A percentile compares a stretch with the other conserved stretches of the same genome.
phyloP scores from a whole-genome alignment of 73 alveolate species.

The Loxodes magnus region DNA sequence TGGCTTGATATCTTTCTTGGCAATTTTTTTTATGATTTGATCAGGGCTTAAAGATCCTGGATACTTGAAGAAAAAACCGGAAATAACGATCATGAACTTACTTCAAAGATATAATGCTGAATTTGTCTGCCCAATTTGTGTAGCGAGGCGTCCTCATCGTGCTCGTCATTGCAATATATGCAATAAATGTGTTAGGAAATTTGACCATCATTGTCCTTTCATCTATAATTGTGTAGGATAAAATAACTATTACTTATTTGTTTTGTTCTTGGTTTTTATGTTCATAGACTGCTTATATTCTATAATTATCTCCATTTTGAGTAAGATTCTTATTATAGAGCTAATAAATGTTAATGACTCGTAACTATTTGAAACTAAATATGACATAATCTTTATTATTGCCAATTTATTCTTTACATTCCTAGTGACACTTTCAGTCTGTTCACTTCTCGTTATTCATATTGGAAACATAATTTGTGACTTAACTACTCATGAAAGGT shows the following conservation, averaged over 20 bases:
- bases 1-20: background rate
- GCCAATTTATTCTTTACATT: conserved; percentile 2
- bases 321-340: no score
- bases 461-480: background rate
- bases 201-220: conserved; percentile 88
- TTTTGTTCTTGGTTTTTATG: conserved; percentile 13
- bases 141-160: conserved; percentile 40
- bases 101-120: conserved; percentile 22
- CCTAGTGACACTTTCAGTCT: conserved; percentile 5
- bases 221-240: conserved; percentile 78
- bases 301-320: background rate
- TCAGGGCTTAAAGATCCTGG: conserved; percentile 42
- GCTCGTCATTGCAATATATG: conserved; percentile 68
- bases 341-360: background rate
- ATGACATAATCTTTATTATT: background rate
- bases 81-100: conserved; percentile 19
- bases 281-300: conserved; percentile 6
- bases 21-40: conserved; percentile 14
- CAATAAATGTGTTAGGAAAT: conserved; percentile 62
- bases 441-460: conserved; percentile 12
- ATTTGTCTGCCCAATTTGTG: conserved; percentile 56
- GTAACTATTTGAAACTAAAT: background rate
- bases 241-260: conserved; percentile 43
- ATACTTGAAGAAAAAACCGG: conserved; percentile 24
- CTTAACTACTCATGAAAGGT: conserved; percentile 19